Conservation (phyloP, 2,329 filamentous ascomycete genomes). For the Fusarium continuum region DNA sequence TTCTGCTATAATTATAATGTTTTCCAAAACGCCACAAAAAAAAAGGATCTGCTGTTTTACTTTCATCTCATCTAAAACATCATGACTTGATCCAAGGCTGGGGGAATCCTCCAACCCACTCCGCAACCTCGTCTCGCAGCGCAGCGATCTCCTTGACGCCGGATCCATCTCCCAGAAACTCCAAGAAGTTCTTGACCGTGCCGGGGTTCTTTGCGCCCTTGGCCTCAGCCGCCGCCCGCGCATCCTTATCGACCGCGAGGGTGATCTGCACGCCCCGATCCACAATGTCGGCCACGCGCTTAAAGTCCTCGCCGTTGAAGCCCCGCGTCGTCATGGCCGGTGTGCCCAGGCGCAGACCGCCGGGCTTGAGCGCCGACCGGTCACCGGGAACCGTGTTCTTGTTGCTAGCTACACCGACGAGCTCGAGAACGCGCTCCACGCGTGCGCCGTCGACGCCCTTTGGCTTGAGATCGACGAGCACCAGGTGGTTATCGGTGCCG, state of each 20-base stretch:
- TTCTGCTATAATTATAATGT: conserved; percentile 2
- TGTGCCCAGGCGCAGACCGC: conserved; percentile 88
- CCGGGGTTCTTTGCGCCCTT: conserved; percentile 71
- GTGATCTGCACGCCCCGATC: conserved; percentile 82
- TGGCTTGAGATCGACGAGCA: conserved; percentile 87
- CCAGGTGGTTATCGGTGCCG: conserved; percentile 94
- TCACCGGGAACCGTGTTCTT: conserved; percentile 98
- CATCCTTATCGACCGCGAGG: conserved; percentile 74
- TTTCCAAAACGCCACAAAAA: conserved; percentile 26
- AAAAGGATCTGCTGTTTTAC: conserved; percentile 1
- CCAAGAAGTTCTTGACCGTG: conserved; percentile 71
- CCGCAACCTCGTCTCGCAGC: conserved; percentile 72
- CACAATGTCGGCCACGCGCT: conserved; percentile 81
- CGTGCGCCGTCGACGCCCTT: conserved; percentile 85
- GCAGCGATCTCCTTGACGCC: conserved; percentile 72
- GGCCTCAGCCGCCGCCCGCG: conserved; percentile 70
- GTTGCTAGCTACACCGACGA: conserved; percentile 92
- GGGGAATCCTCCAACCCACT: conserved; percentile 68
- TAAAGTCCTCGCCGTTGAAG: conserved; percentile 85
- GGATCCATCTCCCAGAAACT: conserved; percentile 72
- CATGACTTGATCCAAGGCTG: conserved; percentile 44
- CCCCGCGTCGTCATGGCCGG: conserved; percentile 96
- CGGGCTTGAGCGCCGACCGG: conserved; percentile 87
- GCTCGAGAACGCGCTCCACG: conserved; percentile 86
- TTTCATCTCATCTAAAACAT: conserved; percentile 12